Evolutionary conservation across 2,329 filamentous ascomycete genomes (phyloP), one percentile per base, ranked within the genome.

Genomic region (Neonectria punicea): DNA sequence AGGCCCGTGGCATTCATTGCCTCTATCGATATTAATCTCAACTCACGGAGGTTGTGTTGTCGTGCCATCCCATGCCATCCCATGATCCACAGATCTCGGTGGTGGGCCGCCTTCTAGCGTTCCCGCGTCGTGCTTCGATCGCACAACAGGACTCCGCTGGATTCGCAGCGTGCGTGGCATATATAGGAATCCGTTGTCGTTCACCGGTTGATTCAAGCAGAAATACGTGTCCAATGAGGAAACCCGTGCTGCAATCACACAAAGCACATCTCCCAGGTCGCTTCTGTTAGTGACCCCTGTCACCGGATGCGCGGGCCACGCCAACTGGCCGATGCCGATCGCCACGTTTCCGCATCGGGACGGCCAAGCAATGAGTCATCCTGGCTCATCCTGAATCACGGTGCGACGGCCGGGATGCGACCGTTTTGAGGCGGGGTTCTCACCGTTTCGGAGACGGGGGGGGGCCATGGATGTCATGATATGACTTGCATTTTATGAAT

Each of bases 281-380:
- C 30, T 30, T 34, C 28, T 51, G 28, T 51, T 51, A 34, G 49
- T 34, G 49, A 32, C 6, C n/a, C 30, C 30, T n/a, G 30, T 51
- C 49, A 28, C 20, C 49, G n/a, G 18, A 9, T 43, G 22, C 53
- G 39, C 43, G n/a, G 32, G 51, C 32, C 9, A 20, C 18, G 32
- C 39, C 41, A 32, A 11, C 32, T 28, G 41, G 41, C 11, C 11
- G 18, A 11, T 14, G 10, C 28, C 18, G n/a, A 36, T 39, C 5
- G 36, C 28, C 28, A 25, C 14, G 18, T 61, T 68, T 66, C 70
- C 46, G 32, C 65, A 68, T 47, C 65, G 41, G 72, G 69, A 66
- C 54, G 47, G 39, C 16, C 49, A 36, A 61, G 50, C 61, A 73
- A 77, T 78, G 77, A 78, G 59, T 78, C 76, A 78, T 76, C 76